phyloP scores from a whole-genome alignment of 2,329 filamentous ascomycete species.

The Zopfia rhizophila region DNA sequence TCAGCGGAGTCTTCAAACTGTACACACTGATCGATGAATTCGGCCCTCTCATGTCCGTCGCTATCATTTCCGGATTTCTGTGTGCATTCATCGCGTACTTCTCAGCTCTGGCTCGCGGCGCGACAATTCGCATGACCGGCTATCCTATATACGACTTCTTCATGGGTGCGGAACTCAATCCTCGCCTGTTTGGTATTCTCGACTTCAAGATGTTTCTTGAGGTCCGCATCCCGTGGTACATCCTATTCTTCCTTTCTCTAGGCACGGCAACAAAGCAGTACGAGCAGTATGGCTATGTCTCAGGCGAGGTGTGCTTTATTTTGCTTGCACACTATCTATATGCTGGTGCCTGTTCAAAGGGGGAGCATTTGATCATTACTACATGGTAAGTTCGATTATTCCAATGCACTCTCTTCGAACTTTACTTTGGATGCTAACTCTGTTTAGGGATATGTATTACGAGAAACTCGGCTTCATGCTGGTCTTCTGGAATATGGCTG shows the following conservation, averaged over 20 bases:
- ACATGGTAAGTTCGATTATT: conserved; percentile 69
- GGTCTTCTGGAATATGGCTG: conserved; percentile 96
- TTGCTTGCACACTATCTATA: conserved; percentile 92
- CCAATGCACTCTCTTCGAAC: neutral
- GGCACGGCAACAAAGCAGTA: conserved; percentile 84
- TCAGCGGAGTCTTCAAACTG: conserved; percentile 84
- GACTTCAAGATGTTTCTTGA: conserved; percentile 98
- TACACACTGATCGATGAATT: conserved; percentile 97
- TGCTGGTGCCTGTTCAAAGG: conserved; percentile 91
- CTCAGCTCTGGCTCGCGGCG: conserved; percentile 82
- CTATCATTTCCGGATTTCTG: conserved; percentile 88
- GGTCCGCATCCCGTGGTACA: conserved; percentile 91
- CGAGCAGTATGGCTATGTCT: conserved; percentile 85
- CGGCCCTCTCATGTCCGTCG: conserved; percentile 89
- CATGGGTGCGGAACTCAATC: conserved; percentile 89
- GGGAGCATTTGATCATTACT: conserved; percentile 87
- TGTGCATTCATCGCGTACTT: conserved; percentile 87
- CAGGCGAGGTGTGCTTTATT: conserved; percentile 84
- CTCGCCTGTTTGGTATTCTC: conserved; percentile 82
- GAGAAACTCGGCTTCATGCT: conserved; percentile 99
- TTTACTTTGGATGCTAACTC: conserved; percentile 10
- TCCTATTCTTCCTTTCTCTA: conserved; percentile 80
- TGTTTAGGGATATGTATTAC: conserved; percentile 87
- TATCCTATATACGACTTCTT: conserved; percentile 87
- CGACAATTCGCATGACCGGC: conserved; percentile 91